These are phyloP conservation scores for Lanmaoa pseudosensibilis DNA, from an alignment of 768 basidiomycete genomes.

Conservation along the genomic window DNA sequence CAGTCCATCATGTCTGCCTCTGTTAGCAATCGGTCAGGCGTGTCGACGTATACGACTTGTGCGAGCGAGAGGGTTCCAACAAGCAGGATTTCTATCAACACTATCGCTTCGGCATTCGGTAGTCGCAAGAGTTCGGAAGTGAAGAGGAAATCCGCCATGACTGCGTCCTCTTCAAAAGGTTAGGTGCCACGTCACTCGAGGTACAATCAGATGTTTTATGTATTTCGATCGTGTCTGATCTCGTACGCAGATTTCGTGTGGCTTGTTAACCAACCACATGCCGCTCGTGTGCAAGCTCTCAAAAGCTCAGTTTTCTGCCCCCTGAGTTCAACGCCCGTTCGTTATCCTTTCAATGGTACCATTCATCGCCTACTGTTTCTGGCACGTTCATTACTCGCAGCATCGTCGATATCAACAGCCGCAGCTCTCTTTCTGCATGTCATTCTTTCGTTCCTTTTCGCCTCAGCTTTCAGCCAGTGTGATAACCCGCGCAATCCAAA, in stretches of 20 bases:
- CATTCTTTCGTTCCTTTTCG: conserved; percentile 6
- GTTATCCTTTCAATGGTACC: not conserved
- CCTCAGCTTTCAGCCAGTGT: not conserved
- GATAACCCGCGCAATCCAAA: not conserved
- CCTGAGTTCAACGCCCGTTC: not conserved
- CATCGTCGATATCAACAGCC: conserved; percentile 2
- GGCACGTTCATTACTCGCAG: conserved; percentile 6
- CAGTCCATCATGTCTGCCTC: conserved; percentile 28
- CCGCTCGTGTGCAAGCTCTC: not conserved
- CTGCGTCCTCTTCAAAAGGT: conserved; percentile 28
- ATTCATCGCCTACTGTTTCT: conserved; percentile 3
- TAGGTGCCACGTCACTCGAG: conserved; percentile 5
- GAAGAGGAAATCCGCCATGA: conserved; percentile 27
- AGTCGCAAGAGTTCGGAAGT: conserved; percentile 30
- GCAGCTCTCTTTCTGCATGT: conserved; percentile 3
- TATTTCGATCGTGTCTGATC: not conserved
- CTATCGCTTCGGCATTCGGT: conserved; percentile 24
- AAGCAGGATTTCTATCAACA: conserved; percentile 30
- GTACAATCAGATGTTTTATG: not conserved
- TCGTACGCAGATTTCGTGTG: not conserved
- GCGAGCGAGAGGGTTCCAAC: conserved; percentile 26
- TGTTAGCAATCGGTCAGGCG: conserved; percentile 26
- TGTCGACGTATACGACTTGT: conserved; percentile 31
- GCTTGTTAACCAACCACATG: not conserved
- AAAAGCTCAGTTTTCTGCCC: not conserved